Percentiles rank a stretch among this genome's conserved stretches.
phyloP scores from a whole-genome alignment of 2,329 filamentous ascomycete genomes.

The Dothideomycetes sp. region DNA sequence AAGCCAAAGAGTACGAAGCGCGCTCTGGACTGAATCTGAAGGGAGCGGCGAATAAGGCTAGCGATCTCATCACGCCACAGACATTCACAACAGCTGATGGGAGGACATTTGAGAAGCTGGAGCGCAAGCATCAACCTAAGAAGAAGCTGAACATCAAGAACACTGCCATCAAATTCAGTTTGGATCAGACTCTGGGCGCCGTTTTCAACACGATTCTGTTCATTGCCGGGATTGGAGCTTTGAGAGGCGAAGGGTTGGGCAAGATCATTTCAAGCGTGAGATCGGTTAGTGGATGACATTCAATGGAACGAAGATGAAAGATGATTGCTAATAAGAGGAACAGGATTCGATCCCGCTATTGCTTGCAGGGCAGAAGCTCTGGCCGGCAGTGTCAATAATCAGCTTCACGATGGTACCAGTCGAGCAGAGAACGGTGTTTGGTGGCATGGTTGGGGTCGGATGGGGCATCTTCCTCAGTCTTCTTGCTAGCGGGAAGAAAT shows the following conservation, averaged over 20 bases:
- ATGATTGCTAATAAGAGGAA: no score
- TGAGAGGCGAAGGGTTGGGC: slow-evolving; percentile 27
- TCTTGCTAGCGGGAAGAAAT: slow-evolving; percentile 10
- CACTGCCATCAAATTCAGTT: slow-evolving; percentile 53
- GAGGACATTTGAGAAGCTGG: slow-evolving; percentile 4
- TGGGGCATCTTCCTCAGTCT: slow-evolving; percentile 71
- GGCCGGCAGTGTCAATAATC: slow-evolving; percentile 58
- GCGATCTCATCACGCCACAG: background rate
- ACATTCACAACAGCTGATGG: slow-evolving; percentile 4
- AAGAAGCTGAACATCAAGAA: slow-evolving; percentile 44
- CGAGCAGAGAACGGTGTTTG: slow-evolving; percentile 58
- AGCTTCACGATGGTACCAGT: slow-evolving; percentile 66
- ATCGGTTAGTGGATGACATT: background rate
- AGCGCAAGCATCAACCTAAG: no score
- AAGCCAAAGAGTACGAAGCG: slow-evolving; percentile 6
- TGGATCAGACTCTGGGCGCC: slow-evolving; percentile 61
- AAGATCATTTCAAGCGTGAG: slow-evolving; percentile 4
- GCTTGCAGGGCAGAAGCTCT: slow-evolving; percentile 59
- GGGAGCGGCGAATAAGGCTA: background rate
- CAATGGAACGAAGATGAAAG: slow-evolving; percentile 15
- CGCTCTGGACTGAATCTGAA: slow-evolving; percentile 1
- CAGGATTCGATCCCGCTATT: slow-evolving; percentile 40
- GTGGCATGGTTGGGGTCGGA: slow-evolving; percentile 57
- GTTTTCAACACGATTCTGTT: slow-evolving; percentile 55
- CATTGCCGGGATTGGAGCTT: slow-evolving; percentile 46